A percentile compares a stretch with the other conserved stretches of the same genome.
Conservation (phyloP, 257 asterid species). For the Primulina huaijiensis region DNA sequence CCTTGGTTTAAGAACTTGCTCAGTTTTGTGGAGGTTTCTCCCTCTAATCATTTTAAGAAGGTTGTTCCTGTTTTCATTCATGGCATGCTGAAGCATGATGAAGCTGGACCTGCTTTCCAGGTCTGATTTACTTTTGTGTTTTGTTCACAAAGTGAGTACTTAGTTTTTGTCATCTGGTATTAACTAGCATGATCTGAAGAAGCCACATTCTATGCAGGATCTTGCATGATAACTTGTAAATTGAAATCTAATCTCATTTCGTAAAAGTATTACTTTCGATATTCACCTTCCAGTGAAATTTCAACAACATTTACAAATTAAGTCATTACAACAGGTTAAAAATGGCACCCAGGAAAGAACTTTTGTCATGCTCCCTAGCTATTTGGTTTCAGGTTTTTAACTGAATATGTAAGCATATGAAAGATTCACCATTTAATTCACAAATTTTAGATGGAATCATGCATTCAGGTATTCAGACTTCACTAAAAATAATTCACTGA, state of each 20-base stretch:
- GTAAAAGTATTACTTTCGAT: too few relatives aligned
- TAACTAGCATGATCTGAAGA: too few relatives aligned
- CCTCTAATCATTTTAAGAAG: slow-evolving; percentile 80
- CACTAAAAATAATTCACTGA: background rate
- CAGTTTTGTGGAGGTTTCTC: slow-evolving; percentile 84
- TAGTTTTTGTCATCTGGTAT: too few relatives aligned
- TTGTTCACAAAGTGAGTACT: too few relatives aligned
- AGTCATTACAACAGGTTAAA: background rate
- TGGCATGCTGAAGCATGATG: too few relatives aligned
- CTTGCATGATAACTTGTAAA: too few relatives aligned
- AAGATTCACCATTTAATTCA: too few relatives aligned
- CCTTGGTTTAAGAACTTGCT: slow-evolving; percentile 86
- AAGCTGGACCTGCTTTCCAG: too few relatives aligned
- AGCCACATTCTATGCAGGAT: too few relatives aligned
- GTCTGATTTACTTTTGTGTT: too few relatives aligned
- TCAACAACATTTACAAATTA: background rate
- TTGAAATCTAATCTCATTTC: too few relatives aligned
- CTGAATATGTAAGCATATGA: background rate
- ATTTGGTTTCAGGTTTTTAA: background rate
- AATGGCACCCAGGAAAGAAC: background rate
- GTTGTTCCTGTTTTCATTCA: slow-evolving; percentile 83
- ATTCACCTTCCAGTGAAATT: background rate
- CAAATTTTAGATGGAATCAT: background rate
- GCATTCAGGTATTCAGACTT: background rate
- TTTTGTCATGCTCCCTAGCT: background rate